Base-by-base conservation (phyloP, 345 rosid genomes). In the Aquilaria malaccensis region DNA sequence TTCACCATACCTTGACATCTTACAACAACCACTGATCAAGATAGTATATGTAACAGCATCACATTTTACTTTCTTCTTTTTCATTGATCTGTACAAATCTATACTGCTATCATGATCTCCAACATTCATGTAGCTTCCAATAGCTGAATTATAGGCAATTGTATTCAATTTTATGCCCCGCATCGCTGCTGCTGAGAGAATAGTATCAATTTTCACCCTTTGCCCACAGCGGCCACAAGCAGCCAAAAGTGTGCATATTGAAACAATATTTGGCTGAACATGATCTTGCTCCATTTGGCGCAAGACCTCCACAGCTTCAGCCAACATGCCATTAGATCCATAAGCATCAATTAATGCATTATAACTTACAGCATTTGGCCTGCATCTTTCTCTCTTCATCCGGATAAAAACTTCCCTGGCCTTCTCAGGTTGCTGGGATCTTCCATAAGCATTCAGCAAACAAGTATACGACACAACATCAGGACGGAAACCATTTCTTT, bases 281-380 rank as follows among this genome's bases (percentile, higher is more conserved):
- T 88, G 84, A 65, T 82, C 81, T 77, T 77, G 86, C 77, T 87
- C 98, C 96, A 92, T 89, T 77, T 77, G 86, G 61, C 86, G 77
- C 63, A 92, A 77, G 30, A 89, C 67, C 61, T 71, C 79, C 60
- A 89, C 93, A 64, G 98, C 96, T 80, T 92, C 84, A 33, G 77
- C 75, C 49, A 92, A 64, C 74, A 85, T 68, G 54, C 96, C 93
- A 66, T 80, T 87, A 50, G 98, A 89, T 60, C 95, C 96, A 77
- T 85, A 85, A 46, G 98, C 96, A 82, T 92, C 93, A 74, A 92
- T 82, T 43, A 92, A 69, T 2, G 98, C 96, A 72, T 89, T 92
- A 75, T 80, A 92, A 58, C 79, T 82, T 60, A 85, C 85, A 70
- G 86, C 64, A 72, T 85, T 89, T 60, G 98, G 95, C 74, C 82